A percentile compares a stretch with the other conserved stretches of the same genome.
Conservation (phyloP, 2,329 filamentous ascomycete genomes). For the Fusarium sp. region DNA sequence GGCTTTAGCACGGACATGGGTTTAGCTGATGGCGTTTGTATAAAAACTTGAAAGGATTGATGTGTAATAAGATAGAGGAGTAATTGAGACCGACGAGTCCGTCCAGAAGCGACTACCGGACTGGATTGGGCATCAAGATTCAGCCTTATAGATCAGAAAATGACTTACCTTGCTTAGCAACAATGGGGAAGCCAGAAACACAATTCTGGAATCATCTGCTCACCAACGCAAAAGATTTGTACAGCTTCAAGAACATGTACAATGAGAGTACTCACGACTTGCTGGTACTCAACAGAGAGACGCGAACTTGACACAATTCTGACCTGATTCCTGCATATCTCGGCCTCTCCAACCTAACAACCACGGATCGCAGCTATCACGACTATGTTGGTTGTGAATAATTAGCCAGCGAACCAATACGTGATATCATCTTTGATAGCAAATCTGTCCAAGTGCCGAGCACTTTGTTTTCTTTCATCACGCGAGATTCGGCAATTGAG, state of each 20-base stretch:
- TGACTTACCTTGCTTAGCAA: background rate
- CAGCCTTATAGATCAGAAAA: background rate
- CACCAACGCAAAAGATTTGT: background rate
- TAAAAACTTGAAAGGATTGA: background rate
- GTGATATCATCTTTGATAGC: background rate
- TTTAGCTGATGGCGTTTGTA: conserved; percentile 2
- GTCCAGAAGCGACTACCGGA: background rate
- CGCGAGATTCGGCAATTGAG: conserved; percentile 19
- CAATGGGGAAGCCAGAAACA: background rate
- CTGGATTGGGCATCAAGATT: background rate
- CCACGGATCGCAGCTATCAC: background rate
- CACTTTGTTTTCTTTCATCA: background rate
- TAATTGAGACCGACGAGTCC: conserved; percentile 1
- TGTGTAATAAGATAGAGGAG: background rate
- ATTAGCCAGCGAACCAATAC: no score
- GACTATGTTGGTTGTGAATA: background rate
- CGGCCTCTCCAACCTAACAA: background rate
- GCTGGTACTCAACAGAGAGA: no score
- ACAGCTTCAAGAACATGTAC: no score
- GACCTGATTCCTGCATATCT: conserved; percentile 4
- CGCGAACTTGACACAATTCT: background rate
- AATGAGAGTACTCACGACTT: no score
- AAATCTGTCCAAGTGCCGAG: conserved; percentile 10
- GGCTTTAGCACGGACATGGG: background rate
- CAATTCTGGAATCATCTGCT: background rate